Evolutionary conservation across 2,329 filamentous ascomycete genomes (phyloP).

Genomic region (Rachicladosporium sp.): DNA sequence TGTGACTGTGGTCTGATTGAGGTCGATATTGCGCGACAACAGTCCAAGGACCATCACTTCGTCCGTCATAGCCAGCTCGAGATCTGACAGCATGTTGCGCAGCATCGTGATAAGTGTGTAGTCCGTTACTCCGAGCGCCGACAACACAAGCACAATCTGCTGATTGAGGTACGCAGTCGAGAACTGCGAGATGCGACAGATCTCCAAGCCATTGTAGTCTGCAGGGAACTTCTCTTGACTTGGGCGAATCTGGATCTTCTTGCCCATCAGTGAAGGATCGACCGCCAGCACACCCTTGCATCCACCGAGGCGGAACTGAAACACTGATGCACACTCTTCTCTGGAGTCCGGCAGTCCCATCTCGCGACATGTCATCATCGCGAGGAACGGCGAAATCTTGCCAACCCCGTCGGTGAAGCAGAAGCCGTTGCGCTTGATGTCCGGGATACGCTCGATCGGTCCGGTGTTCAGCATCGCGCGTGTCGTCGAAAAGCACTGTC

Average conservation of each 20-base stretch:
- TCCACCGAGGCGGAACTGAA: slow-evolving; percentile 84
- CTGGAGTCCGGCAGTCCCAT: slow-evolving; percentile 44
- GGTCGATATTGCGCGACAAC: slow-evolving; percentile 66
- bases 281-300: slow-evolving; percentile 80
- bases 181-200: slow-evolving; percentile 68
- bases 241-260: slow-evolving; percentile 63
- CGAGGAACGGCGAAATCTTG: slow-evolving; percentile 71
- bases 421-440: slow-evolving; percentile 56
- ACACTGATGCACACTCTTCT: slow-evolving; percentile 58
- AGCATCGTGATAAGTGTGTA: slow-evolving; percentile 57
- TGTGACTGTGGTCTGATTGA: slow-evolving; percentile 65
- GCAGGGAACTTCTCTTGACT: slow-evolving; percentile 83
- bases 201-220: slow-evolving; percentile 60
- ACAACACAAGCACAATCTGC: slow-evolving; percentile 79
- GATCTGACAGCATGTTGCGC: slow-evolving; percentile 51
- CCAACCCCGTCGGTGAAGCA: slow-evolving; percentile 89
- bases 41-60: slow-evolving; percentile 52
- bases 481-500: slow-evolving; percentile 94
- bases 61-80: slow-evolving; percentile 58
- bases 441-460: slow-evolving; percentile 46
- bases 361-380: slow-evolving; percentile 59
- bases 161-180: slow-evolving; percentile 74
- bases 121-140: slow-evolving; percentile 59
- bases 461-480: slow-evolving; percentile 55
- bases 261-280: slow-evolving; percentile 49